These are phyloP conservation scores for Gloeopeniophorella convolvens DNA, from an alignment of 768 basidiomycete species.

Conservation along the genomic window DNA sequence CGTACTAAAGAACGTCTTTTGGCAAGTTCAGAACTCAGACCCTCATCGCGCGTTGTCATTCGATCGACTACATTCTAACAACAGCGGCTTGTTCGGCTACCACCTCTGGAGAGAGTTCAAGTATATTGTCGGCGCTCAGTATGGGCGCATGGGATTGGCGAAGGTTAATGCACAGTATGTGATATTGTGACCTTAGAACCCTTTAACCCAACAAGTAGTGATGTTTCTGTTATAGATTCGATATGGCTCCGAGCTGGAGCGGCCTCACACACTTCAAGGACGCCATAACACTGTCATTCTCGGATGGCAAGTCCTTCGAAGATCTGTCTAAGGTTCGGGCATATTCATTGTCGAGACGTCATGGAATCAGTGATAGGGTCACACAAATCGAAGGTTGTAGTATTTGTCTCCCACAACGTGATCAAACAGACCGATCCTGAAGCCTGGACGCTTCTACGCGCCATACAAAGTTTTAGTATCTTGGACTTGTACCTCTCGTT, in stretches of 20 bases:
- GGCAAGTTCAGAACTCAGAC: neutral
- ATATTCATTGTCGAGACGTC: neutral
- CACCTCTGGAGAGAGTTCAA: slow-evolving; percentile 6
- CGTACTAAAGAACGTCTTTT: slow-evolving; percentile 24
- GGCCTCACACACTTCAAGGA: slow-evolving; percentile 30
- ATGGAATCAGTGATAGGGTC: too few species aligned
- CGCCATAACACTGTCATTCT: slow-evolving; percentile 26
- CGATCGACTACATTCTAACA: neutral
- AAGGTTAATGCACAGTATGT: slow-evolving; percentile 25
- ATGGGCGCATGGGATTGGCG: slow-evolving; percentile 12
- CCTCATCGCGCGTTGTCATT: neutral
- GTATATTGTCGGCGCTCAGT: slow-evolving; percentile 16
- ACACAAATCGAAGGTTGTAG: too few species aligned
- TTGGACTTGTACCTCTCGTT: neutral
- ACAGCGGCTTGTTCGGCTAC: neutral
- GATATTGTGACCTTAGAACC: neutral
- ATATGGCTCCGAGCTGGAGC: slow-evolving; percentile 29
- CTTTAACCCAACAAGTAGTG: neutral
- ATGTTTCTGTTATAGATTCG: slow-evolving; percentile 23
- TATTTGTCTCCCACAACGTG: too few species aligned
- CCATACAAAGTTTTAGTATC: too few species aligned
- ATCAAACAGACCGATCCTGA: too few species aligned
- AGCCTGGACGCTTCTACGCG: too few species aligned
- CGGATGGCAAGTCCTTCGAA: slow-evolving; percentile 32
- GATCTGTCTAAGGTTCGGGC: slow-evolving; percentile 32